Conservation (phyloP, 2,329 filamentous ascomycete species). For the Fusarium proliferatum region DNA sequence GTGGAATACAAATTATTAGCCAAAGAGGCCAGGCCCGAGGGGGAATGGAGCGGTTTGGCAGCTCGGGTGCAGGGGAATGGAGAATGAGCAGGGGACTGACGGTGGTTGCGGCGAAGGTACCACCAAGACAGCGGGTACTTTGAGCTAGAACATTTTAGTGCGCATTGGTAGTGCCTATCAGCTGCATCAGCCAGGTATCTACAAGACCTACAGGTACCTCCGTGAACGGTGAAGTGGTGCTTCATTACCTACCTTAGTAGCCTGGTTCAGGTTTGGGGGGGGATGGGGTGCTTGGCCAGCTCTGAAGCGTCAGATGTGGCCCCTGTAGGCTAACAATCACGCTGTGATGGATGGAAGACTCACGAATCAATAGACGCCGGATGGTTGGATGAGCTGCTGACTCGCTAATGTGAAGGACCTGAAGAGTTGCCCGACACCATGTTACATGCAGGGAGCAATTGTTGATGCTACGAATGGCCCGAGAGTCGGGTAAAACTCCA, state of each 20-base stretch:
- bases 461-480: background rate
- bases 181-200: constrained; percentile 23
- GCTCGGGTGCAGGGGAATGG: constrained; percentile 37
- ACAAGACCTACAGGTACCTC: constrained; percentile 31
- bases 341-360: constrained; percentile 15
- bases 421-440: background rate
- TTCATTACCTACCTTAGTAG: constrained; percentile 27
- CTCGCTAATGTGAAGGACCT: constrained; percentile 8
- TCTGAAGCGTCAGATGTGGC: constrained; percentile 30
- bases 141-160: constrained; percentile 17
- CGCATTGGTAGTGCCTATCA: background rate
- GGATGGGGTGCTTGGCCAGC: constrained; percentile 33
- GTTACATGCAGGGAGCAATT: constrained; percentile 4
- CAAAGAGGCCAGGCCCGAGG: constrained; percentile 8
- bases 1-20: constrained; percentile 38
- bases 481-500: constrained; percentile 8
- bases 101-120: constrained; percentile 36
- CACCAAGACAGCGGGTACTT: constrained; percentile 30
- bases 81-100: constrained; percentile 31
- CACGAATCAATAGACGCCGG: constrained; percentile 24
- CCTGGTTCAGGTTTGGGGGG: constrained; percentile 45
- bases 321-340: constrained; percentile 36
- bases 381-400: constrained; percentile 7
- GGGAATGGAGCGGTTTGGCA: constrained; percentile 43
- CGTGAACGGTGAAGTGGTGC: constrained; percentile 33